Percentiles rank a stretch among this genome's conserved stretches.
Evolutionary conservation across 139 green algal genomes (phyloP).

Genomic region (Coelastrella sp.): DNA sequence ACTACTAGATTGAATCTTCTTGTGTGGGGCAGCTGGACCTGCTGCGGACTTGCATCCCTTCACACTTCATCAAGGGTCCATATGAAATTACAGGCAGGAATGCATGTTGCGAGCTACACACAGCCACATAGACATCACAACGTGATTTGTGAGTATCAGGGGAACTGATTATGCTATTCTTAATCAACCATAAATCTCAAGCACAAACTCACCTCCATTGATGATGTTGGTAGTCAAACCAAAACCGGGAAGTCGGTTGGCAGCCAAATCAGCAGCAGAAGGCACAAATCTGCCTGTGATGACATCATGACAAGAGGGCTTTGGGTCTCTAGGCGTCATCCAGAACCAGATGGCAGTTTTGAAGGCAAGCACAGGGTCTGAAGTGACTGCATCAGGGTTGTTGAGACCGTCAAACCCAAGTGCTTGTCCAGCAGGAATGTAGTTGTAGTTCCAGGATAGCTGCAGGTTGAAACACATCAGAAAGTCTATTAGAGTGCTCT

Average conservation of each 20-base stretch:
- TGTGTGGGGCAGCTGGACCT: too few species aligned
- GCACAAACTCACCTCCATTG: too few species aligned
- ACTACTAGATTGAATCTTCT: too few species aligned
- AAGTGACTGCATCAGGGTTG: constrained; percentile 32
- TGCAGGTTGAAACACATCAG: neutral
- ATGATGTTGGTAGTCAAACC: constrained; percentile 51
- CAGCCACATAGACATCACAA: too few species aligned
- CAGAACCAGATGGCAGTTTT: constrained; percentile 54
- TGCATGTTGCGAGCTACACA: too few species aligned
- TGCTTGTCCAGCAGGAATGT: constrained; percentile 34
- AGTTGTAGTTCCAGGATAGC: constrained; percentile 44
- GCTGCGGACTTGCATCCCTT: too few species aligned
- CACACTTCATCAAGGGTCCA: too few species aligned
- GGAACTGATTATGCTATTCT: too few species aligned
- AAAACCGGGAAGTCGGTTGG: constrained; percentile 1
- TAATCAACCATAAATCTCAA: too few species aligned
- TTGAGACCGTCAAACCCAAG: constrained; percentile 48
- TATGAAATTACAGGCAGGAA: too few species aligned
- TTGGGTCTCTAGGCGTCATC: constrained; percentile 38
- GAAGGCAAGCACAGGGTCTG: constrained; percentile 45
- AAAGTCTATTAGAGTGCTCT: neutral
- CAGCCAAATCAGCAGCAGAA: constrained; percentile 29
- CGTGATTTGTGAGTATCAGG: too few species aligned
- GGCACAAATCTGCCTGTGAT: constrained; percentile 31
- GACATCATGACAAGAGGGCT: constrained; percentile 43